Evolutionary conservation across 2,329 filamentous ascomycete species (phyloP).

Genomic region (Diaporthe sp.): DNA sequence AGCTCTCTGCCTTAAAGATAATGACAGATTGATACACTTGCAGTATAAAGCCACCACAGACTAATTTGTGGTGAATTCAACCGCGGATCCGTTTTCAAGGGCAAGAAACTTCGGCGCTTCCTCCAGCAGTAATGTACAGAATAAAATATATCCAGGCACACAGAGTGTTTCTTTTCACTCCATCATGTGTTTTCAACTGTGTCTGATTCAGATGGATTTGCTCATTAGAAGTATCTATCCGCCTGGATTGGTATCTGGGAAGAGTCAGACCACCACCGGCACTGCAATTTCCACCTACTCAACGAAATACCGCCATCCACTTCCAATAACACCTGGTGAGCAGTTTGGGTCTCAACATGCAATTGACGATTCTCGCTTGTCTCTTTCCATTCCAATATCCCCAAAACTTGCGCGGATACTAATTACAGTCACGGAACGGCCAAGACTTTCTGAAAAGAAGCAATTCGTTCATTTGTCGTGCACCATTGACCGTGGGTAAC

Average conservation of each 20-base stretch:
- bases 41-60: no score
- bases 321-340: no score
- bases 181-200: no score
- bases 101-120: no score
- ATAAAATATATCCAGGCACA: no score
- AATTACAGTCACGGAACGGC: neutral
- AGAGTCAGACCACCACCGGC: no score
- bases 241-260: neutral
- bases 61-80: no score
- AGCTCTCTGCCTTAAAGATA: no score
- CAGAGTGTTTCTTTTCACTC: no score
- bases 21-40: no score
- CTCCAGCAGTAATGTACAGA: no score
- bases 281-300: neutral
- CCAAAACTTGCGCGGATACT: neutral
- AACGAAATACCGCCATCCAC: neutral
- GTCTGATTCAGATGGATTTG: neutral
- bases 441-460: neutral
- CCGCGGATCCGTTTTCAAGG: no score
- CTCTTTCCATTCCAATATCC: neutral
- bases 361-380: neutral
- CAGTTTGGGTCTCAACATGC: neutral
- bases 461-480: neutral
- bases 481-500: neutral
- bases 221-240: neutral